A percentile compares a stretch with the other conserved stretches of the same genome.
Evolutionary conservation across 192 early-diverging fungal genomes (phyloP).

Genomic region (Dimargaris xerosporica): DNA sequence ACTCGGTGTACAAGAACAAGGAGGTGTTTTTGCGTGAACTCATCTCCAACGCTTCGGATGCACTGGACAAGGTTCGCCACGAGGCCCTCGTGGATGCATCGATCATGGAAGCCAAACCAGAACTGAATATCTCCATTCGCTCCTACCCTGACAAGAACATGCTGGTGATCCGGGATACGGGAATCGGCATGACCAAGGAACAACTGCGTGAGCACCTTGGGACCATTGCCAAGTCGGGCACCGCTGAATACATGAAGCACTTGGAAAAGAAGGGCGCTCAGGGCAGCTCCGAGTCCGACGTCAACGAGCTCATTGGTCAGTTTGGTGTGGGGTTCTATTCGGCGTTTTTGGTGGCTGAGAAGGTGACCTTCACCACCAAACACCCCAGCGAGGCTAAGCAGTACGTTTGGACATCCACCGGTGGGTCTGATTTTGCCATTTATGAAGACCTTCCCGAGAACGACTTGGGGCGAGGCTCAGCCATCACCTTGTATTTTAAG

Average conservation of each 20-base stretch:
- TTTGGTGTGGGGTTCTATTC: constrained; percentile 99
- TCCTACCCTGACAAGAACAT: constrained; percentile 57
- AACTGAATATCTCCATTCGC: constrained; percentile 71
- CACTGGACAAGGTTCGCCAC: constrained; percentile 87
- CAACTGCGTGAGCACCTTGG: constrained; percentile 85
- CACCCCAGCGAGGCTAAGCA: constrained; percentile 60
- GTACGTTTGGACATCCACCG: constrained; percentile 87
- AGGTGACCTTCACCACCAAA: constrained; percentile 82
- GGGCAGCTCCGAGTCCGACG: constrained; percentile 26
- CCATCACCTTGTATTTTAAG: constrained; percentile 85
- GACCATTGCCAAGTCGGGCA: constrained; percentile 97
- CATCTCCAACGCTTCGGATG: constrained; percentile 92
- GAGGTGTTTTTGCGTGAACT: constrained; percentile 97
- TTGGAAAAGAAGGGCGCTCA: constrained; percentile 56
- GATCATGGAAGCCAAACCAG: constrained; percentile 38
- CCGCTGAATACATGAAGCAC: constrained; percentile 70
- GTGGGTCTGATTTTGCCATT: constrained; percentile 83
- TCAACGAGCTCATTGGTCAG: constrained; percentile 80
- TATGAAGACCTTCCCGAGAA: constrained; percentile 78
- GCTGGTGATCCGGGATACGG: constrained; percentile 78
- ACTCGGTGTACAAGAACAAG: constrained; percentile 87
- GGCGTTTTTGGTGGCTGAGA: constrained; percentile 90
- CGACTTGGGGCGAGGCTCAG: constrained; percentile 84
- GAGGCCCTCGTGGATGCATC: constrained; percentile 50
- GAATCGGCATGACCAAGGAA: constrained; percentile 88